Percentiles rank a stretch among this genome's conserved stretches.
These are phyloP conservation scores for Blumeria hordei DNA, from an alignment of 2,329 filamentous ascomycete genomes.

Conservation along the genomic window DNA sequence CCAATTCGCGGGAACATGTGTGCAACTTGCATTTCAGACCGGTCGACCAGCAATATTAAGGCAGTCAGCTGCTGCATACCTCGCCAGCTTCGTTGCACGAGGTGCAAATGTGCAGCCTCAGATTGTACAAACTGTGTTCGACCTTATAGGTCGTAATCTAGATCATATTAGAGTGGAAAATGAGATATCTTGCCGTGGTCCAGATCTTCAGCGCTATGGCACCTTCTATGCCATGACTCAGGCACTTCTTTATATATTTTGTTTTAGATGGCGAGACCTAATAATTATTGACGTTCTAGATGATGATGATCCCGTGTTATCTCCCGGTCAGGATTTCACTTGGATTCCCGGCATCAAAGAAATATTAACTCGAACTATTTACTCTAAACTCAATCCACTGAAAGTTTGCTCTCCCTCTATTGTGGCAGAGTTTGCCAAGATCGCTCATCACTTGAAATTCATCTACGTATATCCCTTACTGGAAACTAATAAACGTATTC, in stretches of 20 bases:
- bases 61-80: constrained; percentile 72
- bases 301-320: constrained; percentile 34
- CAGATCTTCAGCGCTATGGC: constrained; percentile 46
- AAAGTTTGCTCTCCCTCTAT: constrained; percentile 85
- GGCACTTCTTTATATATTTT: constrained; percentile 55
- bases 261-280: constrained; percentile 90
- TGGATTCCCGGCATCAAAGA: constrained; percentile 59
- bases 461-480: constrained; percentile 75
- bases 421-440: constrained; percentile 72
- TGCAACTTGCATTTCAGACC: constrained; percentile 42
- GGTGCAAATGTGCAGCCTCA: constrained; percentile 57
- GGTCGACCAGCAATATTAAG: constrained; percentile 44
- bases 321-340: constrained; percentile 44
- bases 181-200: constrained; percentile 53
- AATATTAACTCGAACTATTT: constrained; percentile 52
- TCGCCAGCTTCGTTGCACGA: constrained; percentile 82
- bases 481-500: constrained; percentile 76
- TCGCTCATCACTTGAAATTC: constrained; percentile 65
- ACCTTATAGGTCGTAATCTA: constrained; percentile 53
- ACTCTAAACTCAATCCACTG: constrained; percentile 76
- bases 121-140: constrained; percentile 62
- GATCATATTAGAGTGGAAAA: constrained; percentile 49
- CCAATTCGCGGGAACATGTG: constrained; percentile 57
- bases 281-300: constrained; percentile 34
- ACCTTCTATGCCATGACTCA: constrained; percentile 49